These are phyloP conservation scores for Penicillium sp. DNA, from an alignment of 2,329 filamentous ascomycete species.

Conservation along the genomic window DNA sequence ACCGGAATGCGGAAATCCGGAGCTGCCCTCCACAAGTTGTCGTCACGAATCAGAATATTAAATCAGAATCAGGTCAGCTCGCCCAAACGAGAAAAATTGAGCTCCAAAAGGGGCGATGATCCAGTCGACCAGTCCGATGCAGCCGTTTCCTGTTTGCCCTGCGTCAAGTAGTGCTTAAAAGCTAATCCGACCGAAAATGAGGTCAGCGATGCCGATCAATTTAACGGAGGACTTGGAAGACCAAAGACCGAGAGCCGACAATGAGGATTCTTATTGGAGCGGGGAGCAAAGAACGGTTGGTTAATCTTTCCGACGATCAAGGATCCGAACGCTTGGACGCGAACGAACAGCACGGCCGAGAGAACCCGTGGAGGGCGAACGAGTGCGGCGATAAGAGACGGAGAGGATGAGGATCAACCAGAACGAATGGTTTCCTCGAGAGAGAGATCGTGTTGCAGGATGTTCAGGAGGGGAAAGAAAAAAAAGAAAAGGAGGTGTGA, in stretches of 20 bases:
- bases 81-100: neutral
- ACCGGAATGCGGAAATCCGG: constrained; percentile 20
- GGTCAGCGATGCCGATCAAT: constrained; percentile 25
- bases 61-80: too few species aligned
- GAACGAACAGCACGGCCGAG: neutral
- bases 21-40: neutral
- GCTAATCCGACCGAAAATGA: constrained; percentile 14
- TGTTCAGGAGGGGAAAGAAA: neutral
- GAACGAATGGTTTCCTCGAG: too few species aligned
- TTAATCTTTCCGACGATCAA: constrained; percentile 2
- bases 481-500: constrained; percentile 13
- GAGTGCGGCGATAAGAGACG: neutral
- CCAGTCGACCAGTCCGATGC: constrained; percentile 6
- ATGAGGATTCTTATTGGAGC: neutral
- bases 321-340: neutral
- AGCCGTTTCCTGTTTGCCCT: constrained; percentile 1
- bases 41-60: too few species aligned
- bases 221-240: neutral
- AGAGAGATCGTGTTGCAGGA: too few species aligned
- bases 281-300: neutral
- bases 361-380: neutral
- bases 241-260: constrained; percentile 2
- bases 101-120: constrained; percentile 10
- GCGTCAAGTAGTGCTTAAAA: neutral
- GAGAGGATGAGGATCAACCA: too few species aligned